Evolutionary conservation across 306 rosid genomes (phyloP), one percentile per base, ranked within the genome.

Genomic region (Vigna hirtella): DNA sequence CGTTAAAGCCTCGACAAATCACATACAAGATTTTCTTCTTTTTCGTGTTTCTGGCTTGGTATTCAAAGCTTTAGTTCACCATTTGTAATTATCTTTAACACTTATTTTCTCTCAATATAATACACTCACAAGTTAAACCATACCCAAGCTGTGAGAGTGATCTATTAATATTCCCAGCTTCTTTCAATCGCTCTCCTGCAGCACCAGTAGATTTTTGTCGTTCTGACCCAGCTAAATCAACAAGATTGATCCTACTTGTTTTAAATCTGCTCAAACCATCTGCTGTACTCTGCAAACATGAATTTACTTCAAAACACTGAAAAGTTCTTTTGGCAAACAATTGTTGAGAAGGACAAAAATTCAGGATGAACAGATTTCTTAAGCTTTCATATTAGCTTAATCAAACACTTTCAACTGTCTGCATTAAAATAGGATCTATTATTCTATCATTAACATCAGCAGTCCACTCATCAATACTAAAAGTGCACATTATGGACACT

Each of bases 121-220:
- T 36, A 70, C 52, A 43, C 59, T 56, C 32, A 16, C 16, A 69
- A 20, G 63, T 11, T 55, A 56, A 70, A 85, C 59, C 89, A 72
- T 95, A 96, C 99, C 99, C 99, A 56, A 96, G 98, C 85, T 96
- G 99, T 61, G 99, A 96, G 80, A 93, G 97, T 50, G 99, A 96
- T 84, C 99, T 83, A 77, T 96, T 96, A 75, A 96, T 96, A 87
- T 93, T 96, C 75, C 98, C 98, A 50, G 99, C 99, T 86, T 96
- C 99, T 89, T 93, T 96, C 85, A 96, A 81, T 63, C 98, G 94
- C 79, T 96, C 99, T 70, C 99, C 99, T 18, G 99, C 99, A 43
- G 99, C 98, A 63, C 96, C 97, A 0, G 98, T 91, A 83, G 83
- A 70, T 72, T 93, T 96, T 78, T 96, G 99, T 73, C 99, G 81